Evolutionary conservation across 2,329 filamentous ascomycete species (phyloP).

Genomic region (Clonostachys sp.): DNA sequence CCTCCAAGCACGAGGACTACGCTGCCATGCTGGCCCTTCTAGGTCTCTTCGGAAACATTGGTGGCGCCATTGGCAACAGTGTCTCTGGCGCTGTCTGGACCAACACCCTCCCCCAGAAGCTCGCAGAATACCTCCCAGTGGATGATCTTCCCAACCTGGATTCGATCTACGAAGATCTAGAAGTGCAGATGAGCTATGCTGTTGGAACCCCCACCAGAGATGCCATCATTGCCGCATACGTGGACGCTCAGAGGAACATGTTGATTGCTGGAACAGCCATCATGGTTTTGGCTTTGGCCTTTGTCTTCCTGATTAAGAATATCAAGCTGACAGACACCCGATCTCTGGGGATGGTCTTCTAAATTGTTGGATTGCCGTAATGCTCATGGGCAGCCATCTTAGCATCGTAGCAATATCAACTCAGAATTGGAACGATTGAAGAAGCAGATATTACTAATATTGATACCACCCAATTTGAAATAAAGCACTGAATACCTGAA

Average conservation of each 20-base stretch:
- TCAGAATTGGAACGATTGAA: too few species aligned
- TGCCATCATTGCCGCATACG: constrained; percentile 54
- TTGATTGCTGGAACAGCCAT: constrained; percentile 21
- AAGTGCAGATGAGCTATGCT: constrained; percentile 41
- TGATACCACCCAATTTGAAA: too few species aligned
- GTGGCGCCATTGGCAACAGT: constrained; percentile 9
- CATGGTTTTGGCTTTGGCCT: constrained; percentile 22
- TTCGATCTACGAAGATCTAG: constrained; percentile 48
- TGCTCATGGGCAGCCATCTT: too few species aligned
- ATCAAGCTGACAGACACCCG: constrained; percentile 37
- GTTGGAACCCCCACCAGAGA: constrained; percentile 32
- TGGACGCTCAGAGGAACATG: constrained; percentile 40
- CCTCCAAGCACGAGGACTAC: constrained; percentile 14
- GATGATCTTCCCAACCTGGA: constrained; percentile 21
- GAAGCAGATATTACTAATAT: too few species aligned
- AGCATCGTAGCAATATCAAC: too few species aligned
- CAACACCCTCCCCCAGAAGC: constrained; percentile 23
- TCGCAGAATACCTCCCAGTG: constrained; percentile 43
- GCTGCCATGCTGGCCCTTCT: constrained; percentile 12
- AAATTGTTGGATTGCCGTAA: too few species aligned
- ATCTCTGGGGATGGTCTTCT: too few species aligned
- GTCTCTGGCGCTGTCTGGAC: constrained; percentile 14
- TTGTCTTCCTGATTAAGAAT: constrained; percentile 38
- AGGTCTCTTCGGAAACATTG: constrained; percentile 7
- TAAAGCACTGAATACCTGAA: too few species aligned